A percentile compares a stretch with the other conserved stretches of the same genome.
Conservation (phyloP, 768 basidiomycete species). For the Tubosaeta brunneosetosa region DNA sequence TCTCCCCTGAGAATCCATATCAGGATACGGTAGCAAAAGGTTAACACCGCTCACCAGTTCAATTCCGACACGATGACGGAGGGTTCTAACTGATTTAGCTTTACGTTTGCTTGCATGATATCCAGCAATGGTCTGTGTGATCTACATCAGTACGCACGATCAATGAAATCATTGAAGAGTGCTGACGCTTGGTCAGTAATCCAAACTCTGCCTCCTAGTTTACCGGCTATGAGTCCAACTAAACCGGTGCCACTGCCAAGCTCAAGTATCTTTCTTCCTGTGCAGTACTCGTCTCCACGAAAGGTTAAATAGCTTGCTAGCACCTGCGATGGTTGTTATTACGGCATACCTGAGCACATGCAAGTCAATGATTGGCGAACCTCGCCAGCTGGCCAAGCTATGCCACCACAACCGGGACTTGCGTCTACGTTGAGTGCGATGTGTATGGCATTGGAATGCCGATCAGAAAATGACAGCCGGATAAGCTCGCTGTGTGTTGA, state of each 20-base stretch:
- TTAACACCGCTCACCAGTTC: constrained; percentile 60
- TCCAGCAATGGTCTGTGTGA: constrained; percentile 61
- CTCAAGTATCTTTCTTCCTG: constrained; percentile 63
- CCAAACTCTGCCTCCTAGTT: constrained; percentile 62
- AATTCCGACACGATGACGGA: constrained; percentile 63
- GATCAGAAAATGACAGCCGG: constrained; percentile 36
- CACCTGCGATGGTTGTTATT: constrained; percentile 44
- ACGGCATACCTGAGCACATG: not conserved
- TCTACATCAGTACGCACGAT: constrained; percentile 8
- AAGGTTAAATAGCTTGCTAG: constrained; percentile 70
- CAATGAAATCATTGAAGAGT: constrained; percentile 8
- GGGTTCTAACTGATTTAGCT: constrained; percentile 53
- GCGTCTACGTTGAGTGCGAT: constrained; percentile 66
- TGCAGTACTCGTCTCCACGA: constrained; percentile 45
- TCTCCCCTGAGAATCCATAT: constrained; percentile 53
- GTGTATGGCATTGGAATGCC: constrained; percentile 7
- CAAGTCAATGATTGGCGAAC: constrained; percentile 36
- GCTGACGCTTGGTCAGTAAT: constrained; percentile 86
- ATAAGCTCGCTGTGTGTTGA: constrained; percentile 47
- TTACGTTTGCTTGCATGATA: constrained; percentile 75
- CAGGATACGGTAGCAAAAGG: not conserved
- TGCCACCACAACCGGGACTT: constrained; percentile 84
- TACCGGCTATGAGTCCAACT: constrained; percentile 80
- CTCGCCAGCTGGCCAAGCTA: constrained; percentile 91
- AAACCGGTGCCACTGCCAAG: constrained; percentile 91